These are phyloP conservation scores for Syncephalastrum sp. DNA, from an alignment of 371 early-diverging fungal species.

Conservation along the genomic window DNA sequence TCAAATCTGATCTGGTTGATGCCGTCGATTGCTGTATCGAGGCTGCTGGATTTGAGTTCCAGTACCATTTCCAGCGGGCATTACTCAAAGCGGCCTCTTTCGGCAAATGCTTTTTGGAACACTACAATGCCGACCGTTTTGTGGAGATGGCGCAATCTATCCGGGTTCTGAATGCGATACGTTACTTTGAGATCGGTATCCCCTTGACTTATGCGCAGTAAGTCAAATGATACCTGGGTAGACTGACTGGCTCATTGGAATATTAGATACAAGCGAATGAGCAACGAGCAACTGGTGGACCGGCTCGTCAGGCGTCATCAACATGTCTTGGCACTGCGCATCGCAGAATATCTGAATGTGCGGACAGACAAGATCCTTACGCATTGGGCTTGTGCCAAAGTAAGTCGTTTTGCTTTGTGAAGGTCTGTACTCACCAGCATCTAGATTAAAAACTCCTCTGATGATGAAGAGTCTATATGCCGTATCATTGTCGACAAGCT, in stretches of 20 bases:
- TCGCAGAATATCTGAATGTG: slow-evolving; percentile 82
- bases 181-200: slow-evolving; percentile 82
- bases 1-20: slow-evolving; percentile 73
- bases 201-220: slow-evolving; percentile 89
- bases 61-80: slow-evolving; percentile 69
- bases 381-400: slow-evolving; percentile 96
- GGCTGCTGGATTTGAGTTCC: slow-evolving; percentile 91
- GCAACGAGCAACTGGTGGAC: slow-evolving; percentile 78
- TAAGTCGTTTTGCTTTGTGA: slow-evolving; percentile 17
- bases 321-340: slow-evolving; percentile 81
- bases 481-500: slow-evolving; percentile 80
- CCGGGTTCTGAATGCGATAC: slow-evolving; percentile 88
- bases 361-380: slow-evolving; percentile 81
- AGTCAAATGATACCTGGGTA: slow-evolving; percentile 8
- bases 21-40: slow-evolving; percentile 93
- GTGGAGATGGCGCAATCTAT: slow-evolving; percentile 85
- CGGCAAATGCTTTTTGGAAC: slow-evolving; percentile 90
- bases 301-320: slow-evolving; percentile 82
- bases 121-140: slow-evolving; percentile 82
- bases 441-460: slow-evolving; percentile 76
- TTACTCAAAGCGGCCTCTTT: slow-evolving; percentile 92
- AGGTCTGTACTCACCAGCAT: neutral
- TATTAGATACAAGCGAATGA: slow-evolving; percentile 68
- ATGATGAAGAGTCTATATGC: slow-evolving; percentile 85
- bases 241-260: neutral